A percentile compares a stretch with the other conserved stretches of the same genome.
These are phyloP conservation scores for Lasiosphaeriaceae sp. DNA, from an alignment of 495 filamentous ascomycete genomes.

Conservation along the genomic window DNA sequence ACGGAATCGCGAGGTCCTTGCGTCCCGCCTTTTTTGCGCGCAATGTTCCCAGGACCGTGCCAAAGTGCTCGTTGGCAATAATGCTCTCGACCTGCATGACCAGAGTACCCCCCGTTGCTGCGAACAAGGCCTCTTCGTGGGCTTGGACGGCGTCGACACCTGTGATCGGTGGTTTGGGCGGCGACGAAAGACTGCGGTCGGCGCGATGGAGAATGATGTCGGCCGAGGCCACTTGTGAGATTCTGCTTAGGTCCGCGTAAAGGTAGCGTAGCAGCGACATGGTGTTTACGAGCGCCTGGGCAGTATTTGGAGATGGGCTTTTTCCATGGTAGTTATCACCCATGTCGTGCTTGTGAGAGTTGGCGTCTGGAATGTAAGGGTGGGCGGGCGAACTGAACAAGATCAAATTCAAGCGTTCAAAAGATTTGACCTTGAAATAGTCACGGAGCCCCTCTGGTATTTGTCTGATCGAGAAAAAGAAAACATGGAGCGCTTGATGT, in stretches of 20 bases:
- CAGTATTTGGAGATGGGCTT: not conserved
- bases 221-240: constrained; percentile 13
- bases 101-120: constrained; percentile 15
- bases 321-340: too few relatives aligned
- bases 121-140: constrained; percentile 22
- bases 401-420: too few relatives aligned
- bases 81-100: constrained; percentile 25
- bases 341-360: too few relatives aligned
- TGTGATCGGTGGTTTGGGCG: constrained; percentile 7
- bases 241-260: constrained; percentile 20
- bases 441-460: too few relatives aligned
- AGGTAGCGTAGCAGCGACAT: constrained; percentile 15
- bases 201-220: constrained; percentile 22
- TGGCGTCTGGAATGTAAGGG: too few relatives aligned
- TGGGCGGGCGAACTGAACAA: too few relatives aligned
- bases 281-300: not conserved
- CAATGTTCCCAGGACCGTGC: constrained; percentile 19
- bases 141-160: constrained; percentile 22
- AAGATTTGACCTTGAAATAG: too few relatives aligned
- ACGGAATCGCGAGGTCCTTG: constrained; percentile 12
- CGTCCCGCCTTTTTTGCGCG: constrained; percentile 1
- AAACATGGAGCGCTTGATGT: too few relatives aligned
- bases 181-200: constrained; percentile 8
- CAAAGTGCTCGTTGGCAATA: constrained; percentile 15
- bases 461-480: too few relatives aligned